A percentile compares a stretch with the other conserved stretches of the same genome.
These are phyloP conservation scores for Candida ortonii DNA, from an alignment of 805 yeast species.

Conservation along the genomic window DNA sequence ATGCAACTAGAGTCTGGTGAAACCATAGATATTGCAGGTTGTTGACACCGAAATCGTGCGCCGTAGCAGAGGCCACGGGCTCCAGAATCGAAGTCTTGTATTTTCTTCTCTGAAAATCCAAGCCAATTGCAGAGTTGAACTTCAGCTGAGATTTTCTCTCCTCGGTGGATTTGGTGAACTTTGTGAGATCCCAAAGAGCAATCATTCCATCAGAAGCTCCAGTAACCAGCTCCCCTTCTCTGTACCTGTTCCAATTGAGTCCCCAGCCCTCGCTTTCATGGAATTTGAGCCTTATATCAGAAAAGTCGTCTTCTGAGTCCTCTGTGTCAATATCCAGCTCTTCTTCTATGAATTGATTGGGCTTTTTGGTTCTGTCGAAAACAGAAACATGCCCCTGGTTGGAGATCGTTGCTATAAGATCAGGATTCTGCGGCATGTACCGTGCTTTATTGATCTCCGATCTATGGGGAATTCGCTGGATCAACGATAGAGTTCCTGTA, in stretches of 20 bases:
- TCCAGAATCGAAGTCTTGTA: constrained; percentile 11
- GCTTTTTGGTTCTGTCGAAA: constrained; percentile 83
- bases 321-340: constrained; percentile 12
- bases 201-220: constrained; percentile 65
- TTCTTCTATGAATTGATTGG: constrained; percentile 40
- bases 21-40: constrained; percentile 66
- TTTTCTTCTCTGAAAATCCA: constrained; percentile 11
- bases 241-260: constrained; percentile 66
- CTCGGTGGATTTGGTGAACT: constrained; percentile 26
- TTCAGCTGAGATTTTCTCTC: constrained; percentile 13
- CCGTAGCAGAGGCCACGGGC: constrained; percentile 23
- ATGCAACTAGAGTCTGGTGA: constrained; percentile 59
- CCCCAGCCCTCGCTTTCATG: constrained; percentile 62
- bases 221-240: constrained; percentile 57
- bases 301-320: constrained; percentile 17
- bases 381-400: constrained; percentile 62
- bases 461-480: constrained; percentile 61
- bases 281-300: constrained; percentile 26
- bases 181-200: constrained; percentile 64
- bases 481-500: constrained; percentile 12
- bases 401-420: constrained; percentile 69
- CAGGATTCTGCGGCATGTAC: constrained; percentile 84
- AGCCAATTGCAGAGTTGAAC: constrained; percentile 2
- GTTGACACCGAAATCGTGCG: constrained; percentile 56
- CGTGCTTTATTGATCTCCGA: constrained; percentile 75